Base-by-base conservation (phyloP, 2,329 filamentous ascomycete genomes). In the Neofusicoccum kwambonambiense region DNA sequence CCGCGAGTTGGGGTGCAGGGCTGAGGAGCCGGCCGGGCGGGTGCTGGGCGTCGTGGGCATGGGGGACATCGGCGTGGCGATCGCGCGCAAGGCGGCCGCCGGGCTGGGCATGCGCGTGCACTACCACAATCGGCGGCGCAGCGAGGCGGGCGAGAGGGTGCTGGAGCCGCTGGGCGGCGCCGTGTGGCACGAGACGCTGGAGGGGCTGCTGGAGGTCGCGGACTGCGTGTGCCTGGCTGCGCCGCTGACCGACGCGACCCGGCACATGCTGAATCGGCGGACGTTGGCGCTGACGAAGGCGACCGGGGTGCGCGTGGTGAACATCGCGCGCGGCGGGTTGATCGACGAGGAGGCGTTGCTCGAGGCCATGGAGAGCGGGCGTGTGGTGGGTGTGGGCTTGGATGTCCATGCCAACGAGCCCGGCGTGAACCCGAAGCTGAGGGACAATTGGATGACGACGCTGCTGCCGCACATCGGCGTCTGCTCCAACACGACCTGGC, bases 1-100 rank as follows among this genome's bases (percentile, higher is more conserved):
- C 72, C 79, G 79, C 12, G 80, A 83, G 64, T 85, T 87, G 1
- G 87, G 88, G 0, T 80, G 81, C 4, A 80, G 82, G 13, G 87
- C 88, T 2, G 84, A 85, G 70, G 91, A 90, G 74, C 88, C 89
- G 1, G 83, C 85, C 17, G 81, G 82, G 12, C 84, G 86, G 62
- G 78, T 78, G 1, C 79, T 86, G 70, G 85, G 84, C 3, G 84
- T 87, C 64, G 74, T 88, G 1, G 86, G 85, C 12, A 86, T 87
- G 83, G 86, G 86, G 31, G 84, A 85, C 8, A 87, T 88, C 54
- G 86, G 86, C 2, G 76, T 79, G 15, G 81, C 82, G 5, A 78
- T 82, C 6, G 79, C 79, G 31, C 71, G 73, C 22, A 79, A 83
- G 51, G 85, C 83, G 0, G 84, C 83, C 2, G 79, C 79, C 35